Conservation (phyloP, 768 basidiomycete genomes). For the Thelephora ganbajun region DNA sequence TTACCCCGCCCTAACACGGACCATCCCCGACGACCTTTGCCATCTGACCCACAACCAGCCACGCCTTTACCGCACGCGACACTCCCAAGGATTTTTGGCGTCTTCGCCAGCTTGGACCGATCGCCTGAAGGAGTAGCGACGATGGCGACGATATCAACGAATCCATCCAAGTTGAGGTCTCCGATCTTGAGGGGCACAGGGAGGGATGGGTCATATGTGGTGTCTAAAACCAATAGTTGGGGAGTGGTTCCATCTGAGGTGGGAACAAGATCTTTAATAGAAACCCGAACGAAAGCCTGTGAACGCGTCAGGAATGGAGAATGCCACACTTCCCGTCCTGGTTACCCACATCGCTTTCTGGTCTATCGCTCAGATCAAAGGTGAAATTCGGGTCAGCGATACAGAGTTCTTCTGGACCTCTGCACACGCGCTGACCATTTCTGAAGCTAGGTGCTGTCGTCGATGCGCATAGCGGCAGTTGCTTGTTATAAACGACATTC, state of each 20-base stretch:
- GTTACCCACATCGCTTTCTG: slow-evolving; percentile 34
- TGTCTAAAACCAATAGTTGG: slow-evolving; percentile 60
- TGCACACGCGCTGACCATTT: slow-evolving; percentile 44
- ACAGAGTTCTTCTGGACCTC: slow-evolving; percentile 73
- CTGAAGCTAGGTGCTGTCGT: slow-evolving; percentile 33
- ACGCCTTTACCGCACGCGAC: slow-evolving; percentile 40
- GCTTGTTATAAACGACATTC: slow-evolving; percentile 89
- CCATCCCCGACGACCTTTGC: slow-evolving; percentile 53
- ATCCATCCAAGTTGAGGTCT: slow-evolving; percentile 89
- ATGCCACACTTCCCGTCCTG: slow-evolving; percentile 2
- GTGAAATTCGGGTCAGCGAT: slow-evolving; percentile 65
- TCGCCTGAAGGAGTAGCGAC: slow-evolving; percentile 26
- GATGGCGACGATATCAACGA: slow-evolving; percentile 71
- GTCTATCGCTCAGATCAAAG: slow-evolving; percentile 47
- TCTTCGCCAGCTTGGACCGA: slow-evolving; percentile 22
- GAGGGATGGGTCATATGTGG: slow-evolving; percentile 45
- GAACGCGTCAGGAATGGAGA: neutral
- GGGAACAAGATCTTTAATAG: slow-evolving; percentile 46
- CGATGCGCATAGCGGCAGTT: slow-evolving; percentile 66
- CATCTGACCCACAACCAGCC: slow-evolving; percentile 39
- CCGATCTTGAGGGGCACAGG: slow-evolving; percentile 74
- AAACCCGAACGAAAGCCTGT: slow-evolving; percentile 55
- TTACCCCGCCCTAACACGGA: slow-evolving; percentile 38
- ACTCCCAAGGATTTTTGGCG: slow-evolving; percentile 51
- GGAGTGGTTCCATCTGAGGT: slow-evolving; percentile 17